Percentiles rank a stretch among this genome's conserved stretches.
Conservation (phyloP, 2,329 filamentous ascomycete species). For the Verticillium tricorpus region DNA sequence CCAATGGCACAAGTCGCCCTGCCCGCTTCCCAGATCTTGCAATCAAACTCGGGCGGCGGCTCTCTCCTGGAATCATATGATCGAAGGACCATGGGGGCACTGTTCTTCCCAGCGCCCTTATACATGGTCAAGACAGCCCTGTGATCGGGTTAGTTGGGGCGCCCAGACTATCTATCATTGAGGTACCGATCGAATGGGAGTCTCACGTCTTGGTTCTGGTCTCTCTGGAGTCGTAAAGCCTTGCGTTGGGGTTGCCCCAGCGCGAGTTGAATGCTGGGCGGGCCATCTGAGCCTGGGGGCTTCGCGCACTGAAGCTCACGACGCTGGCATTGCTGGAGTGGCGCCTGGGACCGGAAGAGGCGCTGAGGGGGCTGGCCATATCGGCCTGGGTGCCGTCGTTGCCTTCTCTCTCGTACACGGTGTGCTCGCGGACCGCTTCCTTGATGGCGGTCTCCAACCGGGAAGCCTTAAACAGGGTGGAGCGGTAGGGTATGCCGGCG, state of each 20-base stretch:
- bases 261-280: constrained; percentile 50
- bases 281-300: constrained; percentile 51
- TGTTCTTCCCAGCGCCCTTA: constrained; percentile 69
- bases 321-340: constrained; percentile 77
- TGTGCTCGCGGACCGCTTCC: constrained; percentile 82
- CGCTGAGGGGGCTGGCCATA: constrained; percentile 34
- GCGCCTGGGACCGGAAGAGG: constrained; percentile 45
- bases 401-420: constrained; percentile 73
- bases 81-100: constrained; percentile 69
- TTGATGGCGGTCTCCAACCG: constrained; percentile 91
- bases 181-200: neutral
- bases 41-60: constrained; percentile 84
- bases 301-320: constrained; percentile 72
- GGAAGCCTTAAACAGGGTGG: constrained; percentile 94
- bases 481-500: constrained; percentile 88
- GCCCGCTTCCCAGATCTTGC: constrained; percentile 95
- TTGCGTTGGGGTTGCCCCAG: constrained; percentile 78
- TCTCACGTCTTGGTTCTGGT: constrained; percentile 80
- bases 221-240: constrained; percentile 83
- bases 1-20: constrained; percentile 90
- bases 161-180: too few species aligned
- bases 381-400: constrained; percentile 61
- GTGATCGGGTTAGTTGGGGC: neutral
- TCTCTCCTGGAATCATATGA: constrained; percentile 96
- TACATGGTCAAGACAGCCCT: constrained; percentile 90